These are phyloP conservation scores for Leccinum variicolor DNA, from an alignment of 768 basidiomycete genomes.

Conservation along the genomic window DNA sequence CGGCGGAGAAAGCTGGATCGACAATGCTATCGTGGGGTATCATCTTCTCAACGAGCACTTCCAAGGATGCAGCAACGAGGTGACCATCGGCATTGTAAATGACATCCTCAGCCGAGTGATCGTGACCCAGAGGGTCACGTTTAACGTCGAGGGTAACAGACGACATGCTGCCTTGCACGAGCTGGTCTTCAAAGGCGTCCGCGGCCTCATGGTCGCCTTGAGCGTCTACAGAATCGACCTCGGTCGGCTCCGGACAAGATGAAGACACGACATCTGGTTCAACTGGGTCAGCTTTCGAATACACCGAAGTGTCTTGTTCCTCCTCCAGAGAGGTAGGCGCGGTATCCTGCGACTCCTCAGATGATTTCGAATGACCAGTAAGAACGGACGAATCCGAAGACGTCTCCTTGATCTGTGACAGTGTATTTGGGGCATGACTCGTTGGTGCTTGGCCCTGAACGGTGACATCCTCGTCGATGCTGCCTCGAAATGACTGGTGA, in stretches of 20 bases:
- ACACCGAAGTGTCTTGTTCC: conserved; percentile 36
- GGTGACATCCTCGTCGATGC: conserved; percentile 56
- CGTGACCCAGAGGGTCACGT: conserved; percentile 52
- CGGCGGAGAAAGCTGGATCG: conserved; percentile 79
- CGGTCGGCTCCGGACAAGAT: conserved; percentile 24
- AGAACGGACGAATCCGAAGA: conserved; percentile 52
- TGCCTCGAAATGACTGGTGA: conserved; percentile 35
- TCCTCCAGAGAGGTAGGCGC: conserved; percentile 50
- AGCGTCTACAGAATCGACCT: conserved; percentile 56
- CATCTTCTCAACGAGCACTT: conserved; percentile 93
- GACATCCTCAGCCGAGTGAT: conserved; percentile 81
- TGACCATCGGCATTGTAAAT: conserved; percentile 88
- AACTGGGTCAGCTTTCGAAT: conserved; percentile 24
- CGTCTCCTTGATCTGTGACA: conserved; percentile 32
- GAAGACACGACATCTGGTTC: conserved; percentile 31
- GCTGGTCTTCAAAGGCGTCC: conserved; percentile 48
- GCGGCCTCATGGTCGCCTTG: conserved; percentile 31
- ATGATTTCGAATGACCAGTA: conserved; percentile 42
- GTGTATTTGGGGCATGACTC: conserved; percentile 14
- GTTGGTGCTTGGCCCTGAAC: conserved; percentile 45
- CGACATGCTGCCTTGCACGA: conserved; percentile 51
- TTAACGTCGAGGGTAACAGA: conserved; percentile 39
- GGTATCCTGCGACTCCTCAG: conserved; percentile 46
- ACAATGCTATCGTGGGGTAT: conserved; percentile 92
- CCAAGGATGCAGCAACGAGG: conserved; percentile 86